Conservation (phyloP, 768 basidiomycete species). For the Kondoa subrosea region DNA sequence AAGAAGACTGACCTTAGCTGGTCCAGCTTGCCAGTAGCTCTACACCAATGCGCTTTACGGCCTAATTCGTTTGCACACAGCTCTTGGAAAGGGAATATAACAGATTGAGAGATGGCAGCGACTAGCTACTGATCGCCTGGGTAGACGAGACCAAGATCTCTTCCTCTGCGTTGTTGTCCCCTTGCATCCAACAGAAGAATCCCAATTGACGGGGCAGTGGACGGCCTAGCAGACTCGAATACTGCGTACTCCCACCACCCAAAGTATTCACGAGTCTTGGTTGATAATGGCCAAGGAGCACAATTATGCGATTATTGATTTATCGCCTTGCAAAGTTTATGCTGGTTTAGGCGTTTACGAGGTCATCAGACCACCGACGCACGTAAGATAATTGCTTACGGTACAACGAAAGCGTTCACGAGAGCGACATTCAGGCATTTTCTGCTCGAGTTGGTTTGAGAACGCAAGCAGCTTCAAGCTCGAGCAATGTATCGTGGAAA, state of each 20-base stretch:
- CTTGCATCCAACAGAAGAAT: too few relatives aligned
- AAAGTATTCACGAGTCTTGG: not conserved
- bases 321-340: not conserved
- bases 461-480: slow-evolving; percentile 1
- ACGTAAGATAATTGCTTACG: not conserved
- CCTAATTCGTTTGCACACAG: too few relatives aligned
- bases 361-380: not conserved
- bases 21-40: too few relatives aligned
- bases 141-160: too few relatives aligned
- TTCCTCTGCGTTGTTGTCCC: too few relatives aligned
- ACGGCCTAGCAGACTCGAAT: too few relatives aligned
- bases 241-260: not conserved
- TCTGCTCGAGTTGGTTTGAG: slow-evolving; percentile 1
- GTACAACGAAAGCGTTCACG: not conserved
- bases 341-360: not conserved
- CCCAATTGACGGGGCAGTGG: too few relatives aligned
- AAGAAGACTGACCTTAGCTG: too few relatives aligned
- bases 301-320: slow-evolving; percentile 4
- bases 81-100: too few relatives aligned
- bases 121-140: too few relatives aligned
- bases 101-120: too few relatives aligned
- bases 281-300: not conserved
- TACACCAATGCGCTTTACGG: too few relatives aligned
- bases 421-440: not conserved
- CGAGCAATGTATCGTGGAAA: slow-evolving; percentile 24